Evolutionary conservation across 345 rosid genomes (phyloP).

Genomic region (Kernera saxatilis): DNA sequence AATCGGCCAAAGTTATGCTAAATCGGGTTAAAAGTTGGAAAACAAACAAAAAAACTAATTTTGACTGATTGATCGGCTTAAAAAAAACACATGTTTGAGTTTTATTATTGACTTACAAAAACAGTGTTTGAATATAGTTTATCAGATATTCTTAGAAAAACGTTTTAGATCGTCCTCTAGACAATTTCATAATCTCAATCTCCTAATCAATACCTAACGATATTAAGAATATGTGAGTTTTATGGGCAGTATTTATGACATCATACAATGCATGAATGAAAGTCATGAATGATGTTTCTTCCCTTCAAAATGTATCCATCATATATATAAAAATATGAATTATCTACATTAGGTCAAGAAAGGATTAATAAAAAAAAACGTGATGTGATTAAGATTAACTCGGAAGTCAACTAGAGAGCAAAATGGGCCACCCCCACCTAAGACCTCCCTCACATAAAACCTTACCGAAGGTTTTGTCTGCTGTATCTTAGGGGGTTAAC

Average conservation of each 20-base stretch:
- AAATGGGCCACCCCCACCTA: constrained; percentile 46
- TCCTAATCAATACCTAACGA: not conserved
- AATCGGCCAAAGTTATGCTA: not conserved
- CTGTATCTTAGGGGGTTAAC: constrained; percentile 13
- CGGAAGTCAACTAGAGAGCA: constrained; percentile 49
- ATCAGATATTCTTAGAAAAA: not conserved
- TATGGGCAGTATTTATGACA: not conserved
- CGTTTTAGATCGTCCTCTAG: not conserved
- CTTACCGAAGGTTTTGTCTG: constrained; percentile 3
- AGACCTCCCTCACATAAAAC: constrained; percentile 47
- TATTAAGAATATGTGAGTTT: not conserved
- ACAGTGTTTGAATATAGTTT: not conserved
- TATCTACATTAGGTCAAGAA: not conserved
- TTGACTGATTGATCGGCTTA: not conserved
- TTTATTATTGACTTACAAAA: not conserved
- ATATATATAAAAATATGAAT: not conserved
- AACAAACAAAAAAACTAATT: not conserved
- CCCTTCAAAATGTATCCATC: not conserved
- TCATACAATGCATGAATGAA: not conserved
- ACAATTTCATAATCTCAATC: not conserved
- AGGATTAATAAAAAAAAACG: not conserved
- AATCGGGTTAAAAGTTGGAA: not conserved
- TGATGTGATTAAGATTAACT: not conserved
- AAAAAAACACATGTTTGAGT: not conserved
- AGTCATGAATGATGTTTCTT: constrained; percentile 5